phyloP scores from a whole-genome alignment of 352 stramenopile genomes.

The Pythium apleroticum region DNA sequence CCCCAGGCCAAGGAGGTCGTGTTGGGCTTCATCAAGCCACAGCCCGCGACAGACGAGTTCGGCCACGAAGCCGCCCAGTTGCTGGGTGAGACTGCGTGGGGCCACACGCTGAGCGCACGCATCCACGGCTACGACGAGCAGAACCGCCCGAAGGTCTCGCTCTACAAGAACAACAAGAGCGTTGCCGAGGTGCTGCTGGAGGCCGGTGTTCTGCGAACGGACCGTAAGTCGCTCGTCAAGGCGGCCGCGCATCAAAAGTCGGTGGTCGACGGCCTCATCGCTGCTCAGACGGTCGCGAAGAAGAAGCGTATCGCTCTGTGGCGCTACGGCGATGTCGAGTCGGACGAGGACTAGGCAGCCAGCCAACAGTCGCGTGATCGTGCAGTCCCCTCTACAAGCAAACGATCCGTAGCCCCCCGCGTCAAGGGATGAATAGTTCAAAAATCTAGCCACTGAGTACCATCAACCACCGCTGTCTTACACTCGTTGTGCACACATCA shows the following conservation, averaged over 20 bases:
- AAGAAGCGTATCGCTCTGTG: constrained; percentile 93
- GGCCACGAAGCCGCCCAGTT: constrained; percentile 90
- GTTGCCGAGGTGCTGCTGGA: constrained; percentile 90
- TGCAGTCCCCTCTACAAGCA: constrained; percentile 1
- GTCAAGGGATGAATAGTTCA: constrained; percentile 20
- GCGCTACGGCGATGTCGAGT: constrained; percentile 96
- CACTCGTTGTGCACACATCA: too few species aligned
- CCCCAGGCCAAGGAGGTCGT: constrained; percentile 85
- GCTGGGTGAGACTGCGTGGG: constrained; percentile 91
- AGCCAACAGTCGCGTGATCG: constrained; percentile 6
- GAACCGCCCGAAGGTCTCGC: constrained; percentile 67
- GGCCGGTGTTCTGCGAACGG: constrained; percentile 85
- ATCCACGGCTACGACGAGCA: constrained; percentile 74
- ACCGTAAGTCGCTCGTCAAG: constrained; percentile 75
- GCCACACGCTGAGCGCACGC: constrained; percentile 84
- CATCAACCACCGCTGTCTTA: too few species aligned
- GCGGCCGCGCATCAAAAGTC: constrained; percentile 72
- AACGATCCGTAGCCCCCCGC: neutral
- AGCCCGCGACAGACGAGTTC: constrained; percentile 89
- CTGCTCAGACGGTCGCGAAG: constrained; percentile 91
- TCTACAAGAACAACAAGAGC: constrained; percentile 80
- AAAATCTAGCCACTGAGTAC: constrained; percentile 3
- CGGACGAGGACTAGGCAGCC: constrained; percentile 86
- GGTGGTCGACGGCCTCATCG: constrained; percentile 87
- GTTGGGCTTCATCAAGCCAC: constrained; percentile 85